These are phyloP conservation scores for Monosporascus sp. DNA, from an alignment of 2,329 filamentous ascomycete species.

Conservation along the genomic window DNA sequence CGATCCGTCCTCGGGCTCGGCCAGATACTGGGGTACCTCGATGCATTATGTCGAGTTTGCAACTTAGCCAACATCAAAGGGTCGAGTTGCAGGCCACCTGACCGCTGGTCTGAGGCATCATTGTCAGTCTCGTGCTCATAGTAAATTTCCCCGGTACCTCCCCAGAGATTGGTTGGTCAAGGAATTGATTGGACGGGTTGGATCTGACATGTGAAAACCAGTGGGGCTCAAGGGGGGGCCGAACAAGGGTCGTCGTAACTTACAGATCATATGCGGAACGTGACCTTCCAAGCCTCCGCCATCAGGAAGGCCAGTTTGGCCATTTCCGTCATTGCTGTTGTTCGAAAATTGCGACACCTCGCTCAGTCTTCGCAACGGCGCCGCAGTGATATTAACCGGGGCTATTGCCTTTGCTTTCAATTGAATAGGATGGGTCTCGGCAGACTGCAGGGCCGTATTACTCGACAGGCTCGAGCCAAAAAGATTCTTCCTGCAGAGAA, in stretches of 20 bases:
- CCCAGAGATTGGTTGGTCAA: conserved; percentile 7
- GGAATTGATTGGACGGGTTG: conserved; percentile 4
- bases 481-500: conserved; percentile 24
- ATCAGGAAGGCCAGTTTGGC: conserved; percentile 14
- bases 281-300: conserved; percentile 34
- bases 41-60: conserved; percentile 21
- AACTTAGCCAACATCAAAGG: conserved; percentile 26
- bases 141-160: conserved; percentile 7
- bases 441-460: conserved; percentile 21
- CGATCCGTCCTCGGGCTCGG: conserved; percentile 21
- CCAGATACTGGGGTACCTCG: conserved; percentile 27
- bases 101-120: conserved; percentile 25
- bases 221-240: conserved; percentile 2
- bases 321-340: conserved; percentile 17
- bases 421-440: conserved; percentile 40
- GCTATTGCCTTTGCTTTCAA: conserved; percentile 31
- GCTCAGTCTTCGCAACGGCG: conserved; percentile 18
- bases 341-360: conserved; percentile 19
- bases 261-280: conserved; percentile 44
- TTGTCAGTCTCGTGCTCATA: conserved; percentile 20
- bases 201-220: conserved; percentile 22
- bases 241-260: conserved; percentile 22
- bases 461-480: conserved; percentile 22
- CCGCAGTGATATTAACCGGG: conserved; percentile 30
- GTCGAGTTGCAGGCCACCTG: conserved; percentile 22